phyloP scores from a whole-genome alignment of 2,329 filamentous ascomycete genomes.

The Aquanectria penicillioides region DNA sequence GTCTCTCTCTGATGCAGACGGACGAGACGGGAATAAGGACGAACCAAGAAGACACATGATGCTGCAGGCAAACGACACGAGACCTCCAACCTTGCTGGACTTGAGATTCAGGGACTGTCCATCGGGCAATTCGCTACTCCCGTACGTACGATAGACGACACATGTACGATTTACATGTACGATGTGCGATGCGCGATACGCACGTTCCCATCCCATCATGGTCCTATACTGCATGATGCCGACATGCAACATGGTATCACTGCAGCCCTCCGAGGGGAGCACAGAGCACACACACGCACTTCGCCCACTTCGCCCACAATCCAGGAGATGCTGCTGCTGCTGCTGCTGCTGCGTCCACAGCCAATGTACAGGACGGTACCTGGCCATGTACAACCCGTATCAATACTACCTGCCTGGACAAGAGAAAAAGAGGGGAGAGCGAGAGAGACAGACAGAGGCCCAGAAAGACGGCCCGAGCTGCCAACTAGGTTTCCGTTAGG shows the following conservation, averaged over 20 bases:
- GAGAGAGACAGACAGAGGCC: too few species aligned
- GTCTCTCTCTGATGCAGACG: slow-evolving; percentile 10
- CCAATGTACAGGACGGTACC: too few species aligned
- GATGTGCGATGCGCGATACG: slow-evolving; percentile 17
- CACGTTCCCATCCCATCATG: slow-evolving; percentile 16
- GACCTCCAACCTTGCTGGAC: background rate
- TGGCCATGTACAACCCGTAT: too few species aligned
- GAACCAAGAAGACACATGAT: background rate
- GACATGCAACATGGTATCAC: slow-evolving; percentile 8
- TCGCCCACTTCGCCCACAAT: too few species aligned
- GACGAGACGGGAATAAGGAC: slow-evolving; percentile 2
- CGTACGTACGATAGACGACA: slow-evolving; percentile 27
- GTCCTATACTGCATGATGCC: slow-evolving; percentile 11
- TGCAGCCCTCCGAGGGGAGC: background rate
- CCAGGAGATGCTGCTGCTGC: too few species aligned
- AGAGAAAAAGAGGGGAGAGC: too few species aligned
- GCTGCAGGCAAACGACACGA: background rate
- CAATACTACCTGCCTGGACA: too few species aligned
- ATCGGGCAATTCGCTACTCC: slow-evolving; percentile 22
- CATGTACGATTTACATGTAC: slow-evolving; percentile 14
- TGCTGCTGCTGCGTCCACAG: too few species aligned
- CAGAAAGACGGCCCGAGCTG: too few species aligned
- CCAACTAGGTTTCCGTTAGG: too few species aligned
- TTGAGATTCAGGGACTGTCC: too few species aligned
- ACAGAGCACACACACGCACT: too few species aligned